Base-by-base conservation (phyloP, 768 basidiomycete species). In the Pleurotus salmoneostramineus region DNA sequence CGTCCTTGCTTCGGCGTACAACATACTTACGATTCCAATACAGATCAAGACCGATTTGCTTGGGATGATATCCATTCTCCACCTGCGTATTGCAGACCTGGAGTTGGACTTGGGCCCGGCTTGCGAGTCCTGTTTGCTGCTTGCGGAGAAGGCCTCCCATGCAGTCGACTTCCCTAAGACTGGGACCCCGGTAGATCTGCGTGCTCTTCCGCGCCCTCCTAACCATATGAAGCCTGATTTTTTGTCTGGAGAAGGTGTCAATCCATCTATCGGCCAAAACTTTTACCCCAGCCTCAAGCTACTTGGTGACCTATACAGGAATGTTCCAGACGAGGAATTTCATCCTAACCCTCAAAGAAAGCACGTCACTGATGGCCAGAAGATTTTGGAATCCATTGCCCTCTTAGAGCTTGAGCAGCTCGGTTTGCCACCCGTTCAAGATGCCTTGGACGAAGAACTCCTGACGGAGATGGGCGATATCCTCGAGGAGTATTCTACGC, bases 91-190 rank as follows among this genome's bases (percentile, higher is more conserved):
- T 51, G 73, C 77, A 21, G 82, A 83, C 60, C 60, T 64, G 21
- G 21, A 27, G 21, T 27, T 27, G 3, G 21, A 27, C 36, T 59
- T 69, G 4, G 71, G 72, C 40, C 72, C 72, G 1, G 66, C 63
- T 15, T 74, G 73, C 31, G 0, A 2, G 0, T 67, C 73, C 3
- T 82, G 82, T 57, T 60, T 79, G 14, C 62, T 35, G 43, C 66
- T 82, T 8, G 82, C 82, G 1, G 69, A 76, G 59, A 63, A 73
- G 1, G 78, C 79, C 5, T 78, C 77, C 0, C 74, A 77, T 56
- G 79, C 79, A 4, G 79, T 81, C 1, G 79, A 81, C 64, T 81
- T 77, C 47, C 73, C 70, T 0, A 81, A 81, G 56, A 75, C 72
- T 3, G 79, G 79, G 4, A 70, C 72, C 1, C 64, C 78, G 12